Evolutionary conservation across 352 stramenopile species (phyloP).

Genomic region (Aphanomyces stellatus): DNA sequence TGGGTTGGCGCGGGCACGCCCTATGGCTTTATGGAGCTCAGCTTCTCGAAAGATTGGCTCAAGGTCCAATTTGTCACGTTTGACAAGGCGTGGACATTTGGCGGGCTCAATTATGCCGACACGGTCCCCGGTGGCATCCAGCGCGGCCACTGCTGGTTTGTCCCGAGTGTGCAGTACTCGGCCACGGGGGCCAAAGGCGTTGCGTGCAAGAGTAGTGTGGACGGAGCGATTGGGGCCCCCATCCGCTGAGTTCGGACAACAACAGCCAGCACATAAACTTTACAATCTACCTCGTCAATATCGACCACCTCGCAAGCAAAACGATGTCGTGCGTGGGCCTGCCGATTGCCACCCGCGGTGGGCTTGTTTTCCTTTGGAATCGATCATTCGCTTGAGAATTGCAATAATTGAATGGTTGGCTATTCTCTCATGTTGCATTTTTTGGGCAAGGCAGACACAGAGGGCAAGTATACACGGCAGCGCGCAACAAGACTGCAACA

Average conservation of each 20-base stretch:
- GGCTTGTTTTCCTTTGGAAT: background rate
- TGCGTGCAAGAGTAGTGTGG: constrained; percentile 7
- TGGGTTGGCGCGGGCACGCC: constrained; percentile 74
- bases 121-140: constrained; percentile 72
- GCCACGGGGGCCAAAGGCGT: background rate
- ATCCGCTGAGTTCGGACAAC: background rate
- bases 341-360: too few species aligned
- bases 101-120: constrained; percentile 50
- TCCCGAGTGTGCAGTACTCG: constrained; percentile 27
- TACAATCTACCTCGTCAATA: too few species aligned
- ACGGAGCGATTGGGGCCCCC: constrained; percentile 8
- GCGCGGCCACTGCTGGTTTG: constrained; percentile 79
- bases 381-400: background rate
- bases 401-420: background rate
- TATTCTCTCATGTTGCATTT: background rate
- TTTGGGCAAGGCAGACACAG: too few species aligned
- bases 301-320: background rate
- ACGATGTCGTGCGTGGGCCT: background rate
- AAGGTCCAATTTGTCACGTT: constrained; percentile 80
- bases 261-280: too few species aligned
- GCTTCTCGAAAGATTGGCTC: constrained; percentile 79
- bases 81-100: constrained; percentile 71
- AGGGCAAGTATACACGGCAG: too few species aligned
- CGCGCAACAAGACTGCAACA: too few species aligned
- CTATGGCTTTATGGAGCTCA: constrained; percentile 81